Evolutionary conservation across 371 early-diverging fungal genomes (phyloP), one percentile per base, ranked within the genome.

Genomic region (Blakeslea trispora): DNA sequence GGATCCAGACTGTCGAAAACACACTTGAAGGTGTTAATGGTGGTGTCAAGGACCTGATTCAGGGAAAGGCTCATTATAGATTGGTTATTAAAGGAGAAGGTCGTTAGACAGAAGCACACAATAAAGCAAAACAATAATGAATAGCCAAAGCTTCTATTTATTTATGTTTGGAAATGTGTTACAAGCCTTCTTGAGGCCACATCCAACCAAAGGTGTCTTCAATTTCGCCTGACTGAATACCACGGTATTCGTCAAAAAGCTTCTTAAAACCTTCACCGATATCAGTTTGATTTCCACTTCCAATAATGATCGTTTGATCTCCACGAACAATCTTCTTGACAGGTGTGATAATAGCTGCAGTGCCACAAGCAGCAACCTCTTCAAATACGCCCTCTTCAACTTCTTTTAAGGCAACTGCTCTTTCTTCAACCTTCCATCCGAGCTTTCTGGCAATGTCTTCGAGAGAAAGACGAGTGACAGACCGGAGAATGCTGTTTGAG

Each of bases 321-420:
- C 85, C 84, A 44, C 84, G 81, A 45, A 85, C 82, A 55, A 92
- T 88, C 45, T 75, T 76, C 42, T 81, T 82, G 47, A 92, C 83
- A 24, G 92, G 89, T 8, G 91, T 91, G 50, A 92, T 83, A 41
- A 91, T 83, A 3, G 89, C 65, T 8, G 92, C 92, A 4, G 91
- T 91, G 13, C 92, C 92, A 55, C 84, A 83, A 32, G 92, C 92
- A 19, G 88, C 90, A 8, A 87, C 78, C 61, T 90, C 90, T 18
- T 72, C 82, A 65, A 90, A 89, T 18, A 70, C 64, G 45, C 86
- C 86, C 40, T 78, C 63, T 40, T 61, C 68, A 7, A 90, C 66
- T 50, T 90, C 90, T 13, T 70, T 64, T 66, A 81, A 90, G 17
- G 66, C 55, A 14, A 92, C 77, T 0, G 63, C 61, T 18, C 86